These are phyloP conservation scores for Vigna trinervia DNA, from an alignment of 306 rosid genomes.

Conservation along the genomic window DNA sequence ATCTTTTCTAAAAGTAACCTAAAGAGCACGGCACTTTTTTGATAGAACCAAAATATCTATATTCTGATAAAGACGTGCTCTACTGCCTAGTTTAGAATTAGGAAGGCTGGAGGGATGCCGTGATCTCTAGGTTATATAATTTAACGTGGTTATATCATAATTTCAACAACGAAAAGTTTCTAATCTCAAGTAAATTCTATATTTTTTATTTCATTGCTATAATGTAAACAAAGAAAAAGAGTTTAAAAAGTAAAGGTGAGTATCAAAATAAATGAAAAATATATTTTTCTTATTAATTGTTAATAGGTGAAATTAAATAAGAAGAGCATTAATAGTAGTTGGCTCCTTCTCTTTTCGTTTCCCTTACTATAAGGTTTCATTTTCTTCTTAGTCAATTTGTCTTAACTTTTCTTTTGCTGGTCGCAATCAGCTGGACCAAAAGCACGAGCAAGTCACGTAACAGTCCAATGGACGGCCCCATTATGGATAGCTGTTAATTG, in stretches of 20 bases:
- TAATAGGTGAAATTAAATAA: not conserved
- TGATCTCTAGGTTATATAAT: not conserved
- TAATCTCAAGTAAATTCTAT: not conserved
- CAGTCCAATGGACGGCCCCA: not conserved
- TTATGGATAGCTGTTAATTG: not conserved
- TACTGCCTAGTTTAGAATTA: not conserved
- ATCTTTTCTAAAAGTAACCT: not conserved
- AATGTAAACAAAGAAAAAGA: not conserved
- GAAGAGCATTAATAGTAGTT: not conserved
- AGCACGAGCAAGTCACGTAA: not conserved
- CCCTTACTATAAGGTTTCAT: not conserved
- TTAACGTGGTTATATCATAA: not conserved
- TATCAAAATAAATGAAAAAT: not conserved
- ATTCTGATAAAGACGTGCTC: not conserved
- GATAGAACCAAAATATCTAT: not conserved
- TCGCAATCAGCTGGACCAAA: not conserved
- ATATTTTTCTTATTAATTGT: not conserved
- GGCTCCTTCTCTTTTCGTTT: not conserved
- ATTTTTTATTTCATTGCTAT: not conserved
- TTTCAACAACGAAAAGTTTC: not conserved
- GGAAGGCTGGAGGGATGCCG: not conserved
- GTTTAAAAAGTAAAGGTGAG: not conserved
- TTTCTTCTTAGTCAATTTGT: not conserved
- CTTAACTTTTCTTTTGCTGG: not conserved
- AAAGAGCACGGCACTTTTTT: not conserved